phyloP scores from a whole-genome alignment of 1,284 basidiomycete genomes.

The Meira miltonrushii region DNA sequence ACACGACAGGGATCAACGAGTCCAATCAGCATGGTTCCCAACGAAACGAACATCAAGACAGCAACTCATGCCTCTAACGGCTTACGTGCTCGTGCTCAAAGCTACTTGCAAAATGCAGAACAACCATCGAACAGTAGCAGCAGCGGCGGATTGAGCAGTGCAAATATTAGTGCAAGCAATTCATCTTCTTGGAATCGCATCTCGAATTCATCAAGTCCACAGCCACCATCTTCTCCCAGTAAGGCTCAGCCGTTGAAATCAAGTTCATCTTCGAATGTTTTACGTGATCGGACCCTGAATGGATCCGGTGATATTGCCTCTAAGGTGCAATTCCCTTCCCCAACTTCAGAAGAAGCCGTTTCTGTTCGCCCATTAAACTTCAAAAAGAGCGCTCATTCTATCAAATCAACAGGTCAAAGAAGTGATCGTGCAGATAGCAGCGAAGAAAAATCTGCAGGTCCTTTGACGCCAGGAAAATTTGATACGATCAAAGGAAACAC shows the following conservation, averaged over 20 bases:
- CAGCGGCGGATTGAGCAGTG: no score
- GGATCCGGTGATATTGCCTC: no score
- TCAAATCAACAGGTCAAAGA: no score
- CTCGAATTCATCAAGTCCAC: slow-evolving; percentile 1
- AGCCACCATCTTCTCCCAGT: neutral
- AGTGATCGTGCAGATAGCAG: no score
- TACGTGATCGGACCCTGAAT: no score
- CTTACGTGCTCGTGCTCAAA: slow-evolving; percentile 17
- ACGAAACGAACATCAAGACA: slow-evolving; percentile 1
- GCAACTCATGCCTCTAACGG: slow-evolving; percentile 10
- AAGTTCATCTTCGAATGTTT: no score
- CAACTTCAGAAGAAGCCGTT: no score
- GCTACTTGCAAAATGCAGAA: slow-evolving; percentile 15
- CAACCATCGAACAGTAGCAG: neutral
- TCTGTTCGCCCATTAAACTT: no score
- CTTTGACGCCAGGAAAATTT: neutral
- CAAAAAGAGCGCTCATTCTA: no score
- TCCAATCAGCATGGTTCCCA: neutral
- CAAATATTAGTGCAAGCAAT: neutral
- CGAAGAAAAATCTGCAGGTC: no score
- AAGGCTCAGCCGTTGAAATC: slow-evolving; percentile 2
- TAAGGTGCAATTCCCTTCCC: no score
- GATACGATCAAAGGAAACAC: slow-evolving; percentile 4
- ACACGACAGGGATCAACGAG: neutral
- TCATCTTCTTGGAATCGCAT: neutral